Base-by-base conservation (phyloP, 2,329 filamentous ascomycete species). In the Scorias spongiosa region DNA sequence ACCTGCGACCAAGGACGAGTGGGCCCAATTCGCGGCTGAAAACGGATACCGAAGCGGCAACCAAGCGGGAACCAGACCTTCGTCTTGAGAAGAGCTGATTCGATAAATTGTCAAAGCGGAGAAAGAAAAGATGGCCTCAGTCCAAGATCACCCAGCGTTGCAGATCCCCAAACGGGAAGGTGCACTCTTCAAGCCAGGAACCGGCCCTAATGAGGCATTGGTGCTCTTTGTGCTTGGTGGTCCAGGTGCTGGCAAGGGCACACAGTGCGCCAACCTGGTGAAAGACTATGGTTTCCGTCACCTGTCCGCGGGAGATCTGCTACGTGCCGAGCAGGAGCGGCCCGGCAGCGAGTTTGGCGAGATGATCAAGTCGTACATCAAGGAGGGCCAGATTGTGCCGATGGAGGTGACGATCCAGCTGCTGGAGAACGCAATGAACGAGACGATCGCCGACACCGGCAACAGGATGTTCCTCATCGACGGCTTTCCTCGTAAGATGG, bases 331-430 rank as follows among this genome's bases (percentile, higher is more conserved):
- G 69, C 91, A 96, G 67, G 74, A 89, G 58, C 83, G 89, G 4
- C 74, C 77, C 0, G 88, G 85, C 46, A 86, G 80, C 51, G 73
- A 95, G 65, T 96, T 93, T 63, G 91, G 91, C 61, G 78, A 87
- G 52, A 74, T 96, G 67, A 98, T 98, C 74, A 81, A 81, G 62
- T 75, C 81, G 54, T 88, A 91, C 69, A 98, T 98, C 72, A 84
- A 82, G 60, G 81, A 98, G 62, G 91, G 91, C 47, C 79, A 79
- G 55, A 98, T 98, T 63, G 91, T 98, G 50, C 91, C 91, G n/a
- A 93, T 94, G 85, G 89, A 96, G 65, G 87, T 96, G 42, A 98
- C 91, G 5, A 82, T 98, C 47, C 81, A 88, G 57, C 69, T 98
- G 30, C 75, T 98, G 38, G 88, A 95, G 67, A 93, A 94, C 64